Percentiles rank a stretch among this genome's conserved stretches.
Evolutionary conservation across 352 stramenopile species (phyloP).

Genomic region (Peronospora tabacina): DNA sequence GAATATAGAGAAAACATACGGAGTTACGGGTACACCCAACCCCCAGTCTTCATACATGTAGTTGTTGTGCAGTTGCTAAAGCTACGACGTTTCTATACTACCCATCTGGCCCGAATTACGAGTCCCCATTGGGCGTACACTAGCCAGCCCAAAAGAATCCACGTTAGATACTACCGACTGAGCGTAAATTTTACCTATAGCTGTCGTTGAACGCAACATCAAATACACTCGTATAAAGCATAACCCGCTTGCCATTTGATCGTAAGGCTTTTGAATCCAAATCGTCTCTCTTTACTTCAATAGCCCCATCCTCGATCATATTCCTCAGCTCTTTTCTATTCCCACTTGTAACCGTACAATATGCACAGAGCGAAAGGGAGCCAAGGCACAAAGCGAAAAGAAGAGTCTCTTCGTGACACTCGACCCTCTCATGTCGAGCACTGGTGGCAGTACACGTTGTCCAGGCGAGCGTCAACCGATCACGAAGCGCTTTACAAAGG

Average conservation of each 20-base stretch:
- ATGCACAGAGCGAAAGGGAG: constrained; percentile 17
- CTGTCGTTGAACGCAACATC: neutral
- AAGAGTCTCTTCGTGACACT: constrained; percentile 5
- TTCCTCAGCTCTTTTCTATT: neutral
- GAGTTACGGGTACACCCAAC: too few relatives aligned
- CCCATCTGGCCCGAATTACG: constrained; percentile 8
- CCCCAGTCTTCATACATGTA: too few relatives aligned
- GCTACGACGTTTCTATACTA: constrained; percentile 11
- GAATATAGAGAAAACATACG: too few relatives aligned
- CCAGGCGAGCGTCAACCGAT: constrained; percentile 33
- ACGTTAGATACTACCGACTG: neutral
- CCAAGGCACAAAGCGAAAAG: constrained; percentile 23
- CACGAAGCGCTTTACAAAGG: constrained; percentile 63
- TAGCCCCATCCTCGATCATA: neutral
- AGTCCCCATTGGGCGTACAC: constrained; percentile 3
- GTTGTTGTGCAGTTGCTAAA: neutral
- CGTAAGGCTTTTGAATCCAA: too few relatives aligned
- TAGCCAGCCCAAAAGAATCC: constrained; percentile 10
- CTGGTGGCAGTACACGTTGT: constrained; percentile 22
- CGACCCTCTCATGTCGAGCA: constrained; percentile 18
- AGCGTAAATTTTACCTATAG: constrained; percentile 2
- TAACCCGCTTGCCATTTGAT: neutral
- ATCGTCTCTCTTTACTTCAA: neutral
- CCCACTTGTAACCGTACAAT: constrained; percentile 2
- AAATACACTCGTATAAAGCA: neutral